Conservation (phyloP, 805 yeast genomes). For the Hanseniaspora meyeri region DNA sequence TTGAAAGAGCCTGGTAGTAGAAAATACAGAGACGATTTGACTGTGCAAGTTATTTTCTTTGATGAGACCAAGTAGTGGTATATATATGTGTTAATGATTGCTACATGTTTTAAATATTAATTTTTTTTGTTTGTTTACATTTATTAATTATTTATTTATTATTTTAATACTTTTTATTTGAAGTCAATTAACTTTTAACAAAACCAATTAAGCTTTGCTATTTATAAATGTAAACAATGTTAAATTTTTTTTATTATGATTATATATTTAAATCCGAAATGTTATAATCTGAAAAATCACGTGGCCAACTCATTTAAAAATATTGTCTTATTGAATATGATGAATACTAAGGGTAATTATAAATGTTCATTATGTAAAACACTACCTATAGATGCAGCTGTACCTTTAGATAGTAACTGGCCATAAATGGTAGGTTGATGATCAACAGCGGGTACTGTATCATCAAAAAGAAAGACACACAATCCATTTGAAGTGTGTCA, state of each 20-base stretch:
- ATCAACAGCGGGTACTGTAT: constrained; percentile 59
- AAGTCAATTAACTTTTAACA: not conserved
- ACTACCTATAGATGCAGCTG: constrained; percentile 22
- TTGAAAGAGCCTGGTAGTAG: constrained; percentile 88
- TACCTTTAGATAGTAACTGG: constrained; percentile 27
- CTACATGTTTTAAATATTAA: not conserved
- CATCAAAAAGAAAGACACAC: constrained; percentile 64
- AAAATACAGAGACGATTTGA: constrained; percentile 86
- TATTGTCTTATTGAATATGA: too few species aligned
- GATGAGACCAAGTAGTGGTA: constrained; percentile 34
- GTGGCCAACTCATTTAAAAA: not conserved
- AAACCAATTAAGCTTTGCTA: not conserved
- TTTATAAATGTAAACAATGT: not conserved
- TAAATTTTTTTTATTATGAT: not conserved
- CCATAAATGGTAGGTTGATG: constrained; percentile 58
- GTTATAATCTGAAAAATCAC: too few species aligned
- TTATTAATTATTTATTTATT: too few species aligned
- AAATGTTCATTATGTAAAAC: too few species aligned
- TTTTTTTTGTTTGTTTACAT: not conserved
- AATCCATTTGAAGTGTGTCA: constrained; percentile 57
- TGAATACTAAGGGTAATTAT: too few species aligned
- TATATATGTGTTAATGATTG: not conserved
- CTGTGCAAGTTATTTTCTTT: constrained; percentile 91
- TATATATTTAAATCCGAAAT: not conserved
- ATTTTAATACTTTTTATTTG: too few species aligned